These are phyloP conservation scores for Cryoendolithus antarcticus DNA, from an alignment of 2,329 filamentous ascomycete species.

Conservation along the genomic window DNA sequence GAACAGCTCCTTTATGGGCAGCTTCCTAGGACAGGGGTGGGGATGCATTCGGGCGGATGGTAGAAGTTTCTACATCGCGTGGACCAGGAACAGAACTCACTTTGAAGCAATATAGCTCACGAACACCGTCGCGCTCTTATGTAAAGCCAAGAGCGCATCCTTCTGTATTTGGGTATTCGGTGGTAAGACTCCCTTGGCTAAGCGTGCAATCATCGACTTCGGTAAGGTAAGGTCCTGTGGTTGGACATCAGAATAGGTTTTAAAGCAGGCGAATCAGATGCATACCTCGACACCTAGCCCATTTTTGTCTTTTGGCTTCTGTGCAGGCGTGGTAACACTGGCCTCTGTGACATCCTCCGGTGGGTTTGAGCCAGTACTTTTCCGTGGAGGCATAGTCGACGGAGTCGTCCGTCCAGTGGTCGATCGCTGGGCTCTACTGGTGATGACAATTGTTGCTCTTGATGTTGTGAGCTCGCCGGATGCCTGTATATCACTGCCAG, in stretches of 20 bases:
- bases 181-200: constrained; percentile 69
- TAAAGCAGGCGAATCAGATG: neutral
- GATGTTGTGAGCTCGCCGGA: too few relatives aligned
- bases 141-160: constrained; percentile 67
- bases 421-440: neutral
- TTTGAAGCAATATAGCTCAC: constrained; percentile 66
- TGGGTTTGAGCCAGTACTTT: constrained; percentile 28
- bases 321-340: constrained; percentile 9
- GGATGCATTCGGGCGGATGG: too few relatives aligned
- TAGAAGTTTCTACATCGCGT: too few relatives aligned
- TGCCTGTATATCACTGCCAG: too few relatives aligned
- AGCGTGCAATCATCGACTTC: constrained; percentile 66
- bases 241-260: constrained; percentile 1
- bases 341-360: constrained; percentile 20
- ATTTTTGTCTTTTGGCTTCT: constrained; percentile 21
- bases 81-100: constrained; percentile 37
- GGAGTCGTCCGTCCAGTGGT: neutral
- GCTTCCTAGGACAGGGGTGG: too few relatives aligned
- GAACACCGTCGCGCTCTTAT: constrained; percentile 72
- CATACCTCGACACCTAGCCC: constrained; percentile 33
- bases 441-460: neutral
- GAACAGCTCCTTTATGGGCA: too few relatives aligned
- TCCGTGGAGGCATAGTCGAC: constrained; percentile 32
- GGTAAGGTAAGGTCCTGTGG: constrained; percentile 62
- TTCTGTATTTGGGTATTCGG: constrained; percentile 74